Base-by-base conservation (phyloP, 192 early-diverging fungal species). In the Podila minutissima region DNA sequence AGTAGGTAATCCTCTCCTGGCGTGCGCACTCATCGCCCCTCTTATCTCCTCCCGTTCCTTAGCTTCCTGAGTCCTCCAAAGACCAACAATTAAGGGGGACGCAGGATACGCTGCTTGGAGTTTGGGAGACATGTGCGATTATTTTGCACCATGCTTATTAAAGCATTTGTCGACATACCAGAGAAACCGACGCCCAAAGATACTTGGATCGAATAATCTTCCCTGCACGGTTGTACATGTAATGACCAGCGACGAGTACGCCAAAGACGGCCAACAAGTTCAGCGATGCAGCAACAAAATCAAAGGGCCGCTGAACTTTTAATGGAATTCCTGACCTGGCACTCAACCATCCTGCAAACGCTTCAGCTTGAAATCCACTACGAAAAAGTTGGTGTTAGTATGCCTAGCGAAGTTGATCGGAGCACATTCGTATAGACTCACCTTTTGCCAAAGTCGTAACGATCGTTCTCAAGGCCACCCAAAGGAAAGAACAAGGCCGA, bases 331-430 rank as follows among this genome's bases (percentile, higher is more conserved):
- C 86, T 20, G 83, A 59, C 49, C 77, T 69, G 22, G 71, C 74
- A 29, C 73, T 79, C 35, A 94, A 62, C 78, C 86, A 94, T 8
- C 69, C 70, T 0, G 91, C 93, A 28, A 95, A 83, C 19, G 82
- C 66, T 57, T 95, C 93, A 31, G 92, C 93, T 24, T 69, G 57
- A 31, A 91, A 83, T 3, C 93, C 93, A 60, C 90, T 91, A 57
- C 17, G 4, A 6, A 50, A 62, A 67, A 20, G 10, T 11, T 58
- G 33, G 66, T 28, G 19, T 31, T 35, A 15, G 24, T 58, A 24
- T 20, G 24, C 10, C 35, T 37, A 1, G 35, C 1, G 35, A 37
- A 37, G 2, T 60, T 46, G 13, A 15, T 46, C 15, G 41, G 15
- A 17, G 12, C 3, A 46, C 15, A 46, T 17, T 46, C 41, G 15